Evolutionary conservation across 495 filamentous ascomycete species (phyloP).

Genomic region (Lindgomyces ingoldianus): DNA sequence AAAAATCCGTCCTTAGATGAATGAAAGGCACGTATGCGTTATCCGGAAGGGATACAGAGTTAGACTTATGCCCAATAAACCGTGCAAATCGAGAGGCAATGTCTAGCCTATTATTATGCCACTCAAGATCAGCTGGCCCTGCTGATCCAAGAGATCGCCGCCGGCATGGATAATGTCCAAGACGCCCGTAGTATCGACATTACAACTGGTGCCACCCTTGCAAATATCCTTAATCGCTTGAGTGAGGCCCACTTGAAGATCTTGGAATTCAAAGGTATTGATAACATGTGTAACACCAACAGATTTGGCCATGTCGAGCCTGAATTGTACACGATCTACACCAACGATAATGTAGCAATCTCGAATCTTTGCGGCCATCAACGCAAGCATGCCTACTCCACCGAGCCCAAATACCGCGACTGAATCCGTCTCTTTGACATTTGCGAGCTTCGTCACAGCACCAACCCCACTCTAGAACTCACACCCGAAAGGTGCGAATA

Average conservation of each 20-base stretch:
- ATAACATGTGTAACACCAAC: constrained; percentile 20
- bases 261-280: neutral
- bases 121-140: constrained; percentile 16
- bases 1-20: neutral
- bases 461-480: constrained; percentile 25
- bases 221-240: constrained; percentile 5
- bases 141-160: neutral
- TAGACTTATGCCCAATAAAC: constrained; percentile 10
- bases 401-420: constrained; percentile 23
- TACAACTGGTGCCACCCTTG: constrained; percentile 4
- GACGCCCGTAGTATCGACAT: constrained; percentile 18
- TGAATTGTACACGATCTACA: constrained; percentile 9
- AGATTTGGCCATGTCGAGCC: constrained; percentile 14
- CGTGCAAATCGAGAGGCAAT: neutral
- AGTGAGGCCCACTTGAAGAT: neutral
- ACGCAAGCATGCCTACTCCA: constrained; percentile 14
- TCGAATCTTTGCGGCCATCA: constrained; percentile 19
- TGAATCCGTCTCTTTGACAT: neutral
- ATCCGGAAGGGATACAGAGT: too few species aligned
- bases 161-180: constrained; percentile 9
- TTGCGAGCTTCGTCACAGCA: constrained; percentile 4
- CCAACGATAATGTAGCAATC: constrained; percentile 15
- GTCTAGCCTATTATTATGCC: constrained; percentile 9
- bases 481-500: constrained; percentile 27
- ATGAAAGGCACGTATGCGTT: too few species aligned